phyloP scores from a whole-genome alignment of 225 moss, liverwort and hornwort species.

The Marchantia polymorpha region DNA sequence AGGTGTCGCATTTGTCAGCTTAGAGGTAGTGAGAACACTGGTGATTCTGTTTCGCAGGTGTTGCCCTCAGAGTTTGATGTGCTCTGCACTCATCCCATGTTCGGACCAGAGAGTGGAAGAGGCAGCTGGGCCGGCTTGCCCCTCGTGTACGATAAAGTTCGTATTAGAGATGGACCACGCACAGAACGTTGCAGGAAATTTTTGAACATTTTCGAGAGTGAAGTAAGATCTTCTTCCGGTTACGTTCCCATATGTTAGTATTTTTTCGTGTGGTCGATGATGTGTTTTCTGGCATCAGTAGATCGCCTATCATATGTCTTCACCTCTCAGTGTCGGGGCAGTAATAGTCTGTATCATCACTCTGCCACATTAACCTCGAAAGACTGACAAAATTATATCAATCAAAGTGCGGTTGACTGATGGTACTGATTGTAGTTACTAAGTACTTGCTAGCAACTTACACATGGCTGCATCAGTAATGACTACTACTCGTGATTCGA shows the following conservation, averaged over 20 bases:
- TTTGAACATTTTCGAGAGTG: constrained; percentile 70
- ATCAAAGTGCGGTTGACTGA: no score
- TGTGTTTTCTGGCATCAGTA: background rate
- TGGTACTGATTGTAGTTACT: no score
- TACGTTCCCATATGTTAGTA: background rate
- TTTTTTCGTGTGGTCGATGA: background rate
- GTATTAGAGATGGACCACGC: constrained; percentile 58
- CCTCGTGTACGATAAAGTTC: constrained; percentile 93
- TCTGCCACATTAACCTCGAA: background rate
- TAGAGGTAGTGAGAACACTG: constrained; percentile 22
- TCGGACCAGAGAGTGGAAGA: constrained; percentile 97
- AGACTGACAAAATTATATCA: background rate
- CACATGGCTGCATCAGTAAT: no score
- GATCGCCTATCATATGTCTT: background rate
- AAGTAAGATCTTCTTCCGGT: constrained; percentile 46
- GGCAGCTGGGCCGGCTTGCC: constrained; percentile 77
- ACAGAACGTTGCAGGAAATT: constrained; percentile 61
- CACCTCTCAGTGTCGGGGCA: background rate
- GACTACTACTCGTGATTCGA: no score
- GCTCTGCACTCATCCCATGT: constrained; percentile 99
- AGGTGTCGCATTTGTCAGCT: no score
- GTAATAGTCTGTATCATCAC: no score
- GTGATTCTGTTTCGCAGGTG: constrained; percentile 50
- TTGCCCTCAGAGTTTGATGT: constrained; percentile 91
- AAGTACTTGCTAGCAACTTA: no score